Base-by-base conservation (phyloP, 2,329 filamentous ascomycete species). In the Sporothrix protearum region DNA sequence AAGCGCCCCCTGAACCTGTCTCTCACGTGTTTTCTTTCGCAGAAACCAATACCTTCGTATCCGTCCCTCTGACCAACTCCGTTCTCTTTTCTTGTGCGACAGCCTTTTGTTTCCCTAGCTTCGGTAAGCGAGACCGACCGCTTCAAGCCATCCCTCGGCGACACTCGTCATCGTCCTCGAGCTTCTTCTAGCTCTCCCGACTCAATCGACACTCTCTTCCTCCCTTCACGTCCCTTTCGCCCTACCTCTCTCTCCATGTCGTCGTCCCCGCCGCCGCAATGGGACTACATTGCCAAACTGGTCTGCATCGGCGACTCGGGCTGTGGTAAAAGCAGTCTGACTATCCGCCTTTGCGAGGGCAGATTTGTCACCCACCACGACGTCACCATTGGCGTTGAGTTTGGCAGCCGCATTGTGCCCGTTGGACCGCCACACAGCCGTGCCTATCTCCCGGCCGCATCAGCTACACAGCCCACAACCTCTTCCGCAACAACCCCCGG, bases 211-310 rank as follows among this genome's bases (percentile, higher is more conserved):
- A 68, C 53, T 68, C 12, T 53, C 22, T 14, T 36, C 22, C 61
- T 63, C n/a, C 61, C 30, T 25, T n/a, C 49, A 45, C 33, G 36
- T 42, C 47, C 57, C 19, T 33, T 33, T 36, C 28, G 8, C 10
- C 73, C 69, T 75, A 76, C 79, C 47, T 28, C n/a, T 25, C 12
- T 73, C 69, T 75, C 76, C 79, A 89, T 89, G 87, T 86, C 86
- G 78, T 80, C 83, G 33, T 55, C 73, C 12, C 69, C 74, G 16
- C 72, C 74, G 25, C 87, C 90, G 78, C 91, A 93, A 81, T 98
- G 95, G 95, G 94, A 98, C 84, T 98, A 96, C 85, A 99, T 98
- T 80, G 94, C 95, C 81, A 99, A 99, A 83, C 92, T 99, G 77
- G 95, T 98, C 79, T 97, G 93, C 84, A 94, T 99, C 78, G 96